Evolutionary conservation across 2,329 filamentous ascomycete species (phyloP).

Genomic region (Gaeumannomyces tritici): DNA sequence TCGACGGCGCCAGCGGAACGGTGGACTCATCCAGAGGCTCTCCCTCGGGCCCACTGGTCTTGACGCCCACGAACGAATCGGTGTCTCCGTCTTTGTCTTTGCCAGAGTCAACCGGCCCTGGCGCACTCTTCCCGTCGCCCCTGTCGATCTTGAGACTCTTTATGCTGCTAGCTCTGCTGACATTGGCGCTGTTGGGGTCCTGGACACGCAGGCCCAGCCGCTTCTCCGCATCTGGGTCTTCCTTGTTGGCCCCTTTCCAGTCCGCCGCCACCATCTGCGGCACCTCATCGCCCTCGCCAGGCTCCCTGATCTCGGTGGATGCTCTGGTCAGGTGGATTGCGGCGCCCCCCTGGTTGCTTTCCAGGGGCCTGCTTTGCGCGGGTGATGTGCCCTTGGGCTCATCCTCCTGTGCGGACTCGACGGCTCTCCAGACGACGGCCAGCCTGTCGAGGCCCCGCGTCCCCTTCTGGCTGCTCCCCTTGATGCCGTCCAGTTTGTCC

Average conservation of each 20-base stretch:
- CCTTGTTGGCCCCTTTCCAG: constrained; percentile 55
- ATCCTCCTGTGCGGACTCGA: constrained; percentile 12
- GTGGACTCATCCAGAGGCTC: constrained; percentile 12
- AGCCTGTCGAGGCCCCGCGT: constrained; percentile 72
- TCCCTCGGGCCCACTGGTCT: constrained; percentile 17
- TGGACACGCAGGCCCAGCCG: constrained; percentile 59
- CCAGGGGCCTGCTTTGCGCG: constrained; percentile 5
- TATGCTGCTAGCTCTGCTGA: constrained; percentile 67
- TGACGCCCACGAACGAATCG: constrained; percentile 16
- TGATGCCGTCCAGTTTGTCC: constrained; percentile 83
- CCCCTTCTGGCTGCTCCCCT: constrained; percentile 77
- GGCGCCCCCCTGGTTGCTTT: constrained; percentile 10
- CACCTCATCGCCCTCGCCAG: constrained; percentile 56
- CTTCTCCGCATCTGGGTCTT: constrained; percentile 42
- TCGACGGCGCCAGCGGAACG: neutral
- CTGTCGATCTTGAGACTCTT: constrained; percentile 23
- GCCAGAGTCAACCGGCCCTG: neutral
- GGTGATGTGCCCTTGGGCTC: neutral
- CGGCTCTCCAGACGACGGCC: constrained; percentile 71
- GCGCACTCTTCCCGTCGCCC: neutral
- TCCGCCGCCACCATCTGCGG: constrained; percentile 61
- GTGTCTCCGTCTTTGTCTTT: constrained; percentile 9
- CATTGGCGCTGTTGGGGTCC: constrained; percentile 53
- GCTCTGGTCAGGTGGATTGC: neutral
- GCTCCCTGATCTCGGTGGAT: constrained; percentile 43